Evolutionary conservation across 495 filamentous ascomycete species (phyloP).

Genomic region (Hypoxylon rickii): DNA sequence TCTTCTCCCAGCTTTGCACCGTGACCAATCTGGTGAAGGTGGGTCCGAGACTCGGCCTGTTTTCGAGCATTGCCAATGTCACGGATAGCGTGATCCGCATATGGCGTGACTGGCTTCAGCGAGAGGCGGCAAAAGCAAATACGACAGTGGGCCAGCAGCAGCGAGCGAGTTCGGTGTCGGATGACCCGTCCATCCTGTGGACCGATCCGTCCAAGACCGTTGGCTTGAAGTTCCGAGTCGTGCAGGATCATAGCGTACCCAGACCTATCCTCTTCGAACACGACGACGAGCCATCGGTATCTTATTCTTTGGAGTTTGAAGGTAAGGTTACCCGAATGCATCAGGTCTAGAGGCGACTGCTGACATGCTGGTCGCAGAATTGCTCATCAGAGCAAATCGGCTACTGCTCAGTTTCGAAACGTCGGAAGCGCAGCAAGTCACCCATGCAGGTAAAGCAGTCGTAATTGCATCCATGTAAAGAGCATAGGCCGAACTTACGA

Average conservation of each 20-base stretch:
- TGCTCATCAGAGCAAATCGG: constrained; percentile 63
- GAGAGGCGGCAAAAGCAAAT: constrained; percentile 41
- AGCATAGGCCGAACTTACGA: constrained; percentile 8
- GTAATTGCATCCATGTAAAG: constrained; percentile 56
- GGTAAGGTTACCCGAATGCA: constrained; percentile 45
- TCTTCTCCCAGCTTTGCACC: constrained; percentile 73
- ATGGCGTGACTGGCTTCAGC: constrained; percentile 67
- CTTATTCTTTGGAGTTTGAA: constrained; percentile 64
- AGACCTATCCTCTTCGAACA: constrained; percentile 50
- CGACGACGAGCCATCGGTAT: constrained; percentile 62
- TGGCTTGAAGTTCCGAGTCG: constrained; percentile 62
- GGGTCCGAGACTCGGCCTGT: constrained; percentile 61
- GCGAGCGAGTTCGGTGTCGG: constrained; percentile 13
- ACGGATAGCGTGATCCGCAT: constrained; percentile 67
- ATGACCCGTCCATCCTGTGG: constrained; percentile 58
- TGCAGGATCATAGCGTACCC: constrained; percentile 24
- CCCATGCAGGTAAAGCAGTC: constrained; percentile 61
- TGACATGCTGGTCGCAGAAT: constrained; percentile 48
- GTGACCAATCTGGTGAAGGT: constrained; percentile 70
- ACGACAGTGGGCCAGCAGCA: constrained; percentile 23
- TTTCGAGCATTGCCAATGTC: constrained; percentile 63
- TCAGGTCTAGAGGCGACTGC: neutral
- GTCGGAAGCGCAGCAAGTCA: constrained; percentile 54
- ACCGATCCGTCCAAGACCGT: constrained; percentile 57
- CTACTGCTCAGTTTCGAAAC: constrained; percentile 63